These are phyloP conservation scores for Glycine tomentella DNA, from an alignment of 306 rosid species.

Conservation along the genomic window DNA sequence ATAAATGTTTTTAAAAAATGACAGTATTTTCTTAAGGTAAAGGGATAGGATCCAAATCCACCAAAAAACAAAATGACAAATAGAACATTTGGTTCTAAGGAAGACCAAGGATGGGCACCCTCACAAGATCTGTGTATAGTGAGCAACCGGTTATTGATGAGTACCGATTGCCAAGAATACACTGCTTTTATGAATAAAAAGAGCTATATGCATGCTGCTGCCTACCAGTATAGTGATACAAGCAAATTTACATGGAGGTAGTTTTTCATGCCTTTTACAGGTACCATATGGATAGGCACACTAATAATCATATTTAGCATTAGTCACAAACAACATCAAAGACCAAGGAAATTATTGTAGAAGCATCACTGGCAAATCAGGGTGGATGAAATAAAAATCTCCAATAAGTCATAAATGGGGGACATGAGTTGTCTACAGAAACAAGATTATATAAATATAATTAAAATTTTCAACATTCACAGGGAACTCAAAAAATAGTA, in stretches of 20 bases:
- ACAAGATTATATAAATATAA: slow-evolving; percentile 3
- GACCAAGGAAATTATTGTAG: slow-evolving; percentile 23
- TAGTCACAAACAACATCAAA: slow-evolving; percentile 33
- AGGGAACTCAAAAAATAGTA: slow-evolving; percentile 1
- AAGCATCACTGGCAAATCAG: slow-evolving; percentile 38
- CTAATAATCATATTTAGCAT: background rate
- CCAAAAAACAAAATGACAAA: slow-evolving; percentile 18
- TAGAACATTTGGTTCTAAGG: slow-evolving; percentile 37
- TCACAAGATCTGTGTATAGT: slow-evolving; percentile 11
- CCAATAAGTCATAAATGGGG: slow-evolving; percentile 30
- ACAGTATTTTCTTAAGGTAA: slow-evolving; percentile 26
- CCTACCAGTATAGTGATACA: background rate
- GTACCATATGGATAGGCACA: background rate
- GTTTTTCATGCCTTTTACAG: slow-evolving; percentile 8
- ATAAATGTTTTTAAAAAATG: slow-evolving; percentile 22
- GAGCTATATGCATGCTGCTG: background rate
- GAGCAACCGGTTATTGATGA: slow-evolving; percentile 26
- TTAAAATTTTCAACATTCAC: slow-evolving; percentile 18
- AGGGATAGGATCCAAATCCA: slow-evolving; percentile 33
- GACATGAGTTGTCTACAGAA: background rate
- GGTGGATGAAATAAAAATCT: slow-evolving; percentile 23
- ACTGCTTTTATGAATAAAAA: slow-evolving; percentile 6
- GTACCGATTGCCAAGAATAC: slow-evolving; percentile 16
- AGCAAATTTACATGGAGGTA: slow-evolving; percentile 23
- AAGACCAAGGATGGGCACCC: slow-evolving; percentile 34